Evolutionary conservation across 441 rosid genomes (phyloP), one percentile per base, ranked within the genome.

Genomic region (Capsella rubella): DNA sequence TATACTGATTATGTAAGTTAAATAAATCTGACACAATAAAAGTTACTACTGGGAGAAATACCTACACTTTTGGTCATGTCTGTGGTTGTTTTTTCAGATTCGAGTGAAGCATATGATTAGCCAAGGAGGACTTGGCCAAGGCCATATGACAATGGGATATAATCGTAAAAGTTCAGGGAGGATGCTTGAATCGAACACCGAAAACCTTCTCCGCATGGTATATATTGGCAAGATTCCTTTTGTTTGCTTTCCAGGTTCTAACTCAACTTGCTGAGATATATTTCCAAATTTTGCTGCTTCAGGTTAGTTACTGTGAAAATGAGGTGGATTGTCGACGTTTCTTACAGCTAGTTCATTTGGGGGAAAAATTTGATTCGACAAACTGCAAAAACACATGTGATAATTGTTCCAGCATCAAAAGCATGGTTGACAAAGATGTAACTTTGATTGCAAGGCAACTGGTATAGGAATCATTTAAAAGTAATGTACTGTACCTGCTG

Each of bases 251-350:
- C 42, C 4, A 13, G 43, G 27, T 56, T 56, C 28, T 34, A 56
- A 15, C 60, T 51, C 18, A 63, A 47, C 64, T 27, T 28, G 60
- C 60, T 72, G 40, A 74, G 16, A 67, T 75, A 35, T 51, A 65
- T 80, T 49, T 69, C 69, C 64, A 42, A 55, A 55, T 73, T 77
- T 77, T 39, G 27, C 39, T 59, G 67, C 77, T 82, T 79, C 96
- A 95, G 99, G 97, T 92, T 74, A 85, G 98, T 78, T 95, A 92
- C 60, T 88, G 95, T 63, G 98, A 95, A 86, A 95, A 92, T 78
- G 90, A 95, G 78, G 95, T 95, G 55, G 99, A 95, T 59, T 95
- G 98, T 54, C 82, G 98, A 78, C 97, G 99, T 72, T 84, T 89
- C 69, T 81, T 95, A 64, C 99, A 95, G 73, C 91, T 95, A 40